These are phyloP conservation scores for Pseudocercospora fuligena DNA, from an alignment of 2,329 filamentous ascomycete species.

Conservation along the genomic window DNA sequence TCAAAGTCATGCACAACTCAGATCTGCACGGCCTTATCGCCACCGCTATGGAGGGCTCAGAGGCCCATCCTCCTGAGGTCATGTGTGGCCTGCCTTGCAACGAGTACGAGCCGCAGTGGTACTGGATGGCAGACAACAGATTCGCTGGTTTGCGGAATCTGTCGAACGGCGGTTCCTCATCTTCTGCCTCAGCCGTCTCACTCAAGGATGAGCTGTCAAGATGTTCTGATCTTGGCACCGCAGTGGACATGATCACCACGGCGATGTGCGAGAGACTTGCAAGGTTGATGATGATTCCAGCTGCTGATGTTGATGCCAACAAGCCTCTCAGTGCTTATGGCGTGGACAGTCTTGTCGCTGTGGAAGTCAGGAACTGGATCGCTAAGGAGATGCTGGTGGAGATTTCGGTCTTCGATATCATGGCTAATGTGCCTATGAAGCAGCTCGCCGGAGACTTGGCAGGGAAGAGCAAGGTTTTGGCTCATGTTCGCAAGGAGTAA, in stretches of 20 bases:
- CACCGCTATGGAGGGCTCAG: slow-evolving; percentile 16
- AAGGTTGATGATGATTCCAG: slow-evolving; percentile 16
- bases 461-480: slow-evolving; percentile 14
- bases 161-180: neutral
- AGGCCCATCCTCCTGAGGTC: slow-evolving; percentile 10
- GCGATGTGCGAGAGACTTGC: slow-evolving; percentile 18
- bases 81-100: slow-evolving; percentile 16
- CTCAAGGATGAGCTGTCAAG: slow-evolving; percentile 14
- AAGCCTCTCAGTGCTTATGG: slow-evolving; percentile 21
- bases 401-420: slow-evolving; percentile 23
- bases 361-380: slow-evolving; percentile 28
- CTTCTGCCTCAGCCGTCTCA: neutral
- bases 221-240: slow-evolving; percentile 5
- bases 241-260: slow-evolving; percentile 15
- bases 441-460: slow-evolving; percentile 10
- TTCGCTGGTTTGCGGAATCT: slow-evolving; percentile 15
- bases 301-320: slow-evolving; percentile 18
- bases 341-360: slow-evolving; percentile 25
- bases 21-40: slow-evolving; percentile 20
- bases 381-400: slow-evolving; percentile 22
- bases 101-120: slow-evolving; percentile 16
- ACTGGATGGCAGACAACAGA: slow-evolving; percentile 19
- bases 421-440: slow-evolving; percentile 16
- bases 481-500: neutral
- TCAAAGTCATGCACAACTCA: slow-evolving; percentile 22